Base-by-base conservation (phyloP, 257 asterid species). In the Agastache rugosa region DNA sequence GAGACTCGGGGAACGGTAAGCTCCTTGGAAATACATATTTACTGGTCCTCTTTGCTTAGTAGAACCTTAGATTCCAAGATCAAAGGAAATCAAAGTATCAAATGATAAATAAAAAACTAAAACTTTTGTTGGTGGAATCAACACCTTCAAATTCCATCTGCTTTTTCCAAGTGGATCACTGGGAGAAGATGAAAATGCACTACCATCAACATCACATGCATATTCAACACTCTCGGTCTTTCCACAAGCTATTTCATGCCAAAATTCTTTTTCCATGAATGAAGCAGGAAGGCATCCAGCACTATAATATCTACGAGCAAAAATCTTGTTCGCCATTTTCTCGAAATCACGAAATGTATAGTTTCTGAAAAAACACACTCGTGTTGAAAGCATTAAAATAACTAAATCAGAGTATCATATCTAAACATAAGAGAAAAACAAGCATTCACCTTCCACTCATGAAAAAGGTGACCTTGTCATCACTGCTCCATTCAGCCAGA, bases 171-270 rank as follows among this genome's bases (percentile, higher is more conserved):
- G 96, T 50, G 83, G 91, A 79, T 95, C 99, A 76, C 72, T 76
- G 70, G 93, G 84, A 83, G 96, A 92, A 77, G 96, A 89, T 78
- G 98, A 90, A 83, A 95, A 95, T 19, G 99, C 98, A 88, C 98
- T 92, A 79, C 99, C 99, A 87, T 95, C 99, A 77, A 95, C 97
- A 88, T 95, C 99, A 75, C 98, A 95, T 64, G 99, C 99, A 87
- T 95, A 95, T 88, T 95, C 99, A 82, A 95, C 99, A 84, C 97
- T 90, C 80, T 95, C 99, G 45, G 93, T 90, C 86, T 87, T 92
- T 78, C 99, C 99, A 80, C 87, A 84, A 78, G 96, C 92, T 88
- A 95, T 92, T 89, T 92, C 99, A 80, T 87, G 80, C 99, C 99
- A 95, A 87, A 95, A 95, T 87, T 95, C 99, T 82, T 87, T 95